Percentiles rank a stretch among this genome's conserved stretches.
phyloP scores from a whole-genome alignment of 2,329 filamentous ascomycete genomes.

The Pseudogymnoascus verrucosus region DNA sequence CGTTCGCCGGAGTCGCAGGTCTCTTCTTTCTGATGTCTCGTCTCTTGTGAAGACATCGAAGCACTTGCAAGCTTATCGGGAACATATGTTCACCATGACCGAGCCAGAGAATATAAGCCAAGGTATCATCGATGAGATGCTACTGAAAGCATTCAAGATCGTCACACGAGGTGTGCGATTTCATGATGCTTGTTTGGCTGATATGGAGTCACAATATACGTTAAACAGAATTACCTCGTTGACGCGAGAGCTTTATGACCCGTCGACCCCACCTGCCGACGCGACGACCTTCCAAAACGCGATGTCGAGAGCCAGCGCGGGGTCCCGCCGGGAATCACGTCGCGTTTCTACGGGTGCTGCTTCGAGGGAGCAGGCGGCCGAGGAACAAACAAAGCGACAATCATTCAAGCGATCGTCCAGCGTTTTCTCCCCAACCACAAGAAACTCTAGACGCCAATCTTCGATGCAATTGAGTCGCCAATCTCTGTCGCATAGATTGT shows the following conservation, averaged over 20 bases:
- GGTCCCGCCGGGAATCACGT: slow-evolving; percentile 25
- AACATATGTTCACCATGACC: slow-evolving; percentile 38
- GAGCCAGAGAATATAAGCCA: slow-evolving; percentile 51
- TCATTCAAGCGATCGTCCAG: slow-evolving; percentile 24
- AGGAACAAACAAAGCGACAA: slow-evolving; percentile 25
- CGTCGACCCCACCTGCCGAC: slow-evolving; percentile 57
- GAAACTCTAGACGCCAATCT: slow-evolving; percentile 18
- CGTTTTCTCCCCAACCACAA: slow-evolving; percentile 17
- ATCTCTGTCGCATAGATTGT: slow-evolving; percentile 59
- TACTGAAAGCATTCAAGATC: slow-evolving; percentile 87
- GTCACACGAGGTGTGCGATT: slow-evolving; percentile 88
- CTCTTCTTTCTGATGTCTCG: slow-evolving; percentile 80
- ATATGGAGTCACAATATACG: slow-evolving; percentile 40
- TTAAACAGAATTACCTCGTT: slow-evolving; percentile 53
- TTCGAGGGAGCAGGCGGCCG: slow-evolving; percentile 18
- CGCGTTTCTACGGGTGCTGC: slow-evolving; percentile 24
- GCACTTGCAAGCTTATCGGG: slow-evolving; percentile 57
- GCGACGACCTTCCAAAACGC: slow-evolving; percentile 41
- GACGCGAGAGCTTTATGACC: slow-evolving; percentile 50
- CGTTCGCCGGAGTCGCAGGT: slow-evolving; percentile 75
- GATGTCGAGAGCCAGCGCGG: slow-evolving; percentile 33
- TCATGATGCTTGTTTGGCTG: slow-evolving; percentile 72
- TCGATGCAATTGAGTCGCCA: slow-evolving; percentile 22
- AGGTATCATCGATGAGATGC: slow-evolving; percentile 82
- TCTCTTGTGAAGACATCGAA: slow-evolving; percentile 85